Evolutionary conservation across 176 grass and related monocot genomes (phyloP), one percentile per base, ranked within the genome.

Genomic region (Oryza meyeriana): DNA sequence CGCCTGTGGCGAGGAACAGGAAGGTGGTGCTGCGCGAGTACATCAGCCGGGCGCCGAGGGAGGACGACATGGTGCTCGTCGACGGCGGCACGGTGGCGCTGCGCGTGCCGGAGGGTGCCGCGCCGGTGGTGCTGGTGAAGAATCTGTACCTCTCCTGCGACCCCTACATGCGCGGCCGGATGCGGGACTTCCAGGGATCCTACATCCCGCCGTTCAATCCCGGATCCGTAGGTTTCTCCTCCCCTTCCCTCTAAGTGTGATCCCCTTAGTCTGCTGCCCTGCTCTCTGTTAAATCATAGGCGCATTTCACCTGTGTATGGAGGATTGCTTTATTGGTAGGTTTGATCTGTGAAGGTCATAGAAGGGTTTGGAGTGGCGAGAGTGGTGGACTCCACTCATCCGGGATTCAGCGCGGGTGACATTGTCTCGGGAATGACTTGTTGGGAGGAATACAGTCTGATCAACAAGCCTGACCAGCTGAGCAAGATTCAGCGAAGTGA

Each of bases 61-160:
- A 94, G 90, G 85, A 85, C 40, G 92, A 97, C 86, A 87, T 97
- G 90, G 70, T 85, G 85, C 78, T 94, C 41, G 84, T 85, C 72
- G 90, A 86, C 76, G 88, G 77, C 18, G 88, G 77, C 32, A 72
- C 25, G 33, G 29, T 85, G 50, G 26, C 28, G 48, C 85, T 90
- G 55, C 72, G 76, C 70, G 71, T 94, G 31, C 91, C 87, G 41
- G 85, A 82, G 41, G 89, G 71, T 44, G 58, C 62, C 29, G 75
- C 85, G 30, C 77, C 86, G 38, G 85, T 81, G 5, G 70, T 94
- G 22, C 66, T 94, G 40, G 65, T 94, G 45, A 97, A 85, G 85
- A 97, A 97, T 61, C 84, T 97, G 14, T 92, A 94, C 83, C 92
- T 94, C 80, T 94, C 94, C 59, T 94, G 94, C 87, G 92, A 94